These are phyloP conservation scores for Flaveria robusta DNA, from an alignment of 129 eudicot species.

Conservation along the genomic window DNA sequence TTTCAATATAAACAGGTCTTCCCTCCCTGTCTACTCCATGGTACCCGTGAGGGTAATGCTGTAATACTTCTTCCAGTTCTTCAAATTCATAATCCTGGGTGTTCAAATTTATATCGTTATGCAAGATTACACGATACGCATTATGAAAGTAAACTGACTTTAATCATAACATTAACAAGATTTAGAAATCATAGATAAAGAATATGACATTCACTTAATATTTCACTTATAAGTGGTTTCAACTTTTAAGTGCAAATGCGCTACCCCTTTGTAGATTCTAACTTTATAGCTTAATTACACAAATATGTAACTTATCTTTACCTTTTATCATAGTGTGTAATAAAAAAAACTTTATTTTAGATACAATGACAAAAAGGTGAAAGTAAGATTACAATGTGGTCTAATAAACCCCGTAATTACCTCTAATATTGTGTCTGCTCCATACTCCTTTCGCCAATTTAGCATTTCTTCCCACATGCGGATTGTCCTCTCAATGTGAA, in stretches of 20 bases:
- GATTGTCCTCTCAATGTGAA: conserved; percentile 65
- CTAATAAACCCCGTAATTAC: conserved; percentile 36
- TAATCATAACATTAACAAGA: not conserved
- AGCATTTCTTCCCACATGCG: conserved; percentile 99
- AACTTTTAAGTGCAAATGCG: conserved; percentile 4
- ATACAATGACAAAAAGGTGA: not conserved
- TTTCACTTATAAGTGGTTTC: not conserved
- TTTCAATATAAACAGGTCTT: conserved; percentile 92
- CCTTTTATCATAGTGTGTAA: not conserved
- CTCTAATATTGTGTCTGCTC: conserved; percentile 90
- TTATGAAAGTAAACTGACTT: not conserved
- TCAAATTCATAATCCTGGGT: conserved; percentile 73
- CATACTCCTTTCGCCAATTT: conserved; percentile 82
- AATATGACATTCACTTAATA: not conserved
- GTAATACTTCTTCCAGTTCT: conserved; percentile 86
- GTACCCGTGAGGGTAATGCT: conserved; percentile 92
- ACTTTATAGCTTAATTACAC: not conserved
- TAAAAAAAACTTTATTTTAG: not conserved
- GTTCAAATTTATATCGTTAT: not conserved
- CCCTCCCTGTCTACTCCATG: conserved; percentile 97
- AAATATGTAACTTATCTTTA: not conserved
- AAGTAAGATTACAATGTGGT: not conserved
- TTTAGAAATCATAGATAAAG: not conserved
- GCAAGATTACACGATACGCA: conserved; percentile 1
- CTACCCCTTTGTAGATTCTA: not conserved